Evolutionary conservation across 257 asterid species (phyloP), one percentile per base, ranked within the genome.

Genomic region (Jasminum sambac): DNA sequence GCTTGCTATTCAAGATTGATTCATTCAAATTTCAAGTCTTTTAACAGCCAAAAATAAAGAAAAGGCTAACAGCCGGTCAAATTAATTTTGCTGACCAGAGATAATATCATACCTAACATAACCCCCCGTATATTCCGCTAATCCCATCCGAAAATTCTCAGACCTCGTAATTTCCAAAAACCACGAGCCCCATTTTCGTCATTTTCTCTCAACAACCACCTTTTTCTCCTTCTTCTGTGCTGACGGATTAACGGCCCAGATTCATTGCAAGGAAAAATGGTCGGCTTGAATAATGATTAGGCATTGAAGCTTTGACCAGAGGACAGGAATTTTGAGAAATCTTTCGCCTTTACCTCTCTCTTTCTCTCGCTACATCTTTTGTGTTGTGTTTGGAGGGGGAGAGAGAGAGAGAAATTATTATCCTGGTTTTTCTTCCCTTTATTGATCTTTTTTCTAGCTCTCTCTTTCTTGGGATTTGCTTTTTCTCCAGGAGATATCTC

Each of bases 261-360:
- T 4, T 30, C 11, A 26, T 70, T 5, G 72, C 55, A 64, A 44
- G 63, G 52, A 73, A 81, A 80, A 64, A 60, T 84, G 87, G 85
- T 78, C 84, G 85, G 84, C 68, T 39, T 64, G 74, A 69, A 78
- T 79, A 76, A 80, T 85, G 75, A 78, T 80, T 76, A 77, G 81
- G 76, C 77, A 11, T 68, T 75, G 85, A 74, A 81, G 77, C 77
- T 78, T 84, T 84, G 88, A 81, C 88, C 73, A 76, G 38, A 55
- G 75, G 72, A 59, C 24, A 50, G 37, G 44, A 14, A 24, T 39
- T 21, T 42, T 41, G 62, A 72, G 61, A 63, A 71, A 50, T 74
- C 77, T 76, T 75, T 70, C 8, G 9, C 57, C 12, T 14, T 11
- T 61, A 2, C 2, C 65, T 25, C 12, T 64, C 40, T 64, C 50